Conservation (phyloP, 2,329 filamentous ascomycete species). For the Fusarium continuum region DNA sequence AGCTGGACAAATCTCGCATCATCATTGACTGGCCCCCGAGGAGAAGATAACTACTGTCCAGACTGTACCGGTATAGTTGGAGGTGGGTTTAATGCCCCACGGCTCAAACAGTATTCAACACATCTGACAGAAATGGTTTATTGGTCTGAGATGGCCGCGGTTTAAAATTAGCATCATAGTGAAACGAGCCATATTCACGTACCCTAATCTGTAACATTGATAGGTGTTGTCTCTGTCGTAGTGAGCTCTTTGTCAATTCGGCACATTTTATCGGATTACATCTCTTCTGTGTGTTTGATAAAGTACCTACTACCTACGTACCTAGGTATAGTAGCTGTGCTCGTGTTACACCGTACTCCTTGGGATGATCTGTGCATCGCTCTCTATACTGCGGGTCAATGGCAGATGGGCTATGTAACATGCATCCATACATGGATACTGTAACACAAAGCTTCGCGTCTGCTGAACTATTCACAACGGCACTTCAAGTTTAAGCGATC, state of each 20-base stretch:
- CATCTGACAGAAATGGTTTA: background rate
- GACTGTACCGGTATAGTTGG: background rate
- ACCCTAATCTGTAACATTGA: conserved; percentile 1
- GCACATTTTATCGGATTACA: background rate
- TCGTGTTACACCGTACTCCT: conserved; percentile 2
- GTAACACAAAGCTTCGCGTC: background rate
- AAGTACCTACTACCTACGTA: background rate
- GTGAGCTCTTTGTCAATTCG: background rate
- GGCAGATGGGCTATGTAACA: conserved; percentile 17
- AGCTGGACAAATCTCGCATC: background rate
- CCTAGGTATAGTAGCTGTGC: background rate
- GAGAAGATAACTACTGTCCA: background rate
- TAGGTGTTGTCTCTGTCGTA: background rate
- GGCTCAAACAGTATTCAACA: background rate
- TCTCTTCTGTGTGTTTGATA: background rate
- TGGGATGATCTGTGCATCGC: conserved; percentile 25
- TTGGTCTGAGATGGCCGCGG: background rate
- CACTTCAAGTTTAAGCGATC: background rate
- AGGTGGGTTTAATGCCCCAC: background rate
- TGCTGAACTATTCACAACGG: background rate
- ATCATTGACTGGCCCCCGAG: background rate
- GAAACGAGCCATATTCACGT: conserved; percentile 7
- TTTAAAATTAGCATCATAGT: conserved; percentile 10
- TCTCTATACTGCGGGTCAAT: background rate
- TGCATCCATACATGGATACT: too few relatives aligned